Evolutionary conservation across 2,329 filamentous ascomycete genomes (phyloP).

Genomic region (Endocalyx cinctus): DNA sequence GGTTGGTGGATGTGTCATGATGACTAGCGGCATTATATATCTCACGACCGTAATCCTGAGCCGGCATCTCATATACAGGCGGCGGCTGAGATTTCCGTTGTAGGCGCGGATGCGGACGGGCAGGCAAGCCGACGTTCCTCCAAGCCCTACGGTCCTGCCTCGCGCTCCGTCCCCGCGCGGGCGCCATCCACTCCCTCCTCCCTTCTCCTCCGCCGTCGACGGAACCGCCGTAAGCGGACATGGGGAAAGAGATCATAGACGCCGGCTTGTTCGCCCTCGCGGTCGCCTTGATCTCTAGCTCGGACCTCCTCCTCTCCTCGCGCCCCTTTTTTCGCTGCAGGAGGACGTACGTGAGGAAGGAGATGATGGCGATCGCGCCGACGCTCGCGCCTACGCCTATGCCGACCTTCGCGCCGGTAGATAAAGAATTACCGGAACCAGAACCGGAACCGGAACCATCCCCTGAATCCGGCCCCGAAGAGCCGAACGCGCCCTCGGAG

Average conservation of each 20-base stretch:
- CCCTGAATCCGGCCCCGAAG: not conserved
- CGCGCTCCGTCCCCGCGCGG: conserved; percentile 2
- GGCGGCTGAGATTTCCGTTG: not conserved
- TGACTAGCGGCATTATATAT: too few species aligned
- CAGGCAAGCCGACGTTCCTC: not conserved
- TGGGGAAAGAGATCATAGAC: not conserved
- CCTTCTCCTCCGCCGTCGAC: not conserved
- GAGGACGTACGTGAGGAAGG: conserved; percentile 15
- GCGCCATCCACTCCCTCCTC: not conserved
- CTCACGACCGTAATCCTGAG: conserved; percentile 11
- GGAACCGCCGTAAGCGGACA: conserved; percentile 7
- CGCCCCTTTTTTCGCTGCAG: conserved; percentile 5
- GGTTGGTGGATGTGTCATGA: too few species aligned
- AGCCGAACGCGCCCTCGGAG: conserved; percentile 8
- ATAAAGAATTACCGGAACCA: conserved; percentile 1
- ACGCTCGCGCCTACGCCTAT: conserved; percentile 21
- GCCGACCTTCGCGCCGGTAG: conserved; percentile 9
- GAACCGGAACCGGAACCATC: not conserved
- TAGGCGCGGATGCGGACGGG: too few species aligned
- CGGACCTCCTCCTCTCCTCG: conserved; percentile 4
- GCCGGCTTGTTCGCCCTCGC: conserved; percentile 1
- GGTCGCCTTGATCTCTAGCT: conserved; percentile 6
- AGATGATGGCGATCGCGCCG: conserved; percentile 19
- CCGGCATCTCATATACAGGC: conserved; percentile 21
- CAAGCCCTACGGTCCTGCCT: conserved; percentile 18